Evolutionary conservation across 768 basidiomycete species (phyloP), one percentile per base, ranked within the genome.

Genomic region (Boletales sp.): DNA sequence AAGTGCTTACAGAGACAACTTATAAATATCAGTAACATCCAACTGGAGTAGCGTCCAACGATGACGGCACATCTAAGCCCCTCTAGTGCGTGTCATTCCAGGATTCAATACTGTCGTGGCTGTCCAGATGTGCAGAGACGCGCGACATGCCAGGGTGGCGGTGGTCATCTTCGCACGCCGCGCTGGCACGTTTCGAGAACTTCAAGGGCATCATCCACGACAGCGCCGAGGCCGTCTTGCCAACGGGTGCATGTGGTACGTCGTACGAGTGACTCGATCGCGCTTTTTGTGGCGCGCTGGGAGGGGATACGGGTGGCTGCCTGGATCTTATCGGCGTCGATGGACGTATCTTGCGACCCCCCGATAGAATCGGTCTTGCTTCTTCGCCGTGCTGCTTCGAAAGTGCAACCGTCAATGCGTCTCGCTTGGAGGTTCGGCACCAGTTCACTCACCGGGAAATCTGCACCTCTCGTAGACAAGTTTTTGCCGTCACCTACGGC

Each of bases 41-140:
- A 43, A 45, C 39, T 25, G 46, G 43, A 57, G 54, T 47, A 55
- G 50, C n/a, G 8, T 10, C 14, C 31, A 33, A 18, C 37, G 11
- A 6, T 30, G 28, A 33, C 34, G 34, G 15, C 15, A 15, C 34
- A 34, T 28, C 25, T 28, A 40, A 18, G 3, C 4, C 13, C 31
- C 41, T 28, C 49, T 42, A 51, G 17, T 45, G 18, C 33, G 13
- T 18, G 41, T 58, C 57, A n/a, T 58, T 48, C 73, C 73, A 74
- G 32, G 69, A 73, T 48, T 73, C 70, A 31, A 73, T 74, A 33
- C 56, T 72, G 51, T 71, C 70, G 31, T 59, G 59, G 47, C 60
- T 65, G 41, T 50, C 38, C 49, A 44, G 8, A 21, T 46, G 46
- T 9, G 33, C 33, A 37, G 55, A 35, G 37, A 45, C 41, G 31